Evolutionary conservation across 1,139 yeast genomes (phyloP), one percentile per base, ranked within the genome.

Genomic region (Saccharomycopsis hybrid): DNA sequence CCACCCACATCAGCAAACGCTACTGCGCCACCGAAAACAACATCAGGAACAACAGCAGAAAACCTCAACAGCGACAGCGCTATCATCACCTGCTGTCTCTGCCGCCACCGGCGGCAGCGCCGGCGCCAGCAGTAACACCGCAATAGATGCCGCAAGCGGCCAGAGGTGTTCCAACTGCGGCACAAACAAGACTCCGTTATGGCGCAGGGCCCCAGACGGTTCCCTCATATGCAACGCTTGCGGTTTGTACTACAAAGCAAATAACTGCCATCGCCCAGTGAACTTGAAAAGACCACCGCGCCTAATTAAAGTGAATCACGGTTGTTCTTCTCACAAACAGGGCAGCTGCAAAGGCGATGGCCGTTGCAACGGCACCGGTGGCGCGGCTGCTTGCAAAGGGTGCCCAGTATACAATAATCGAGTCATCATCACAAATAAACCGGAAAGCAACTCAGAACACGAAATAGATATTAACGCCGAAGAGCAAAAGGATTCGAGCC

Each of bases 311-410:
- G 66, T 80, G 2, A 35, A 39, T n/a, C 8, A 64, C 66, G 5
- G 65, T 68, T 36, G 62, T 59, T 29, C 69, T 69, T 31, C 44
- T 54, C 3, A 54, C 43, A 52, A 53, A 47, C 68, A 66, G 37
- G 95, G 95, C 0, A 75, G 85, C 3, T 86, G 95, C 60, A 79
- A 82, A 53, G 95, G 95, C 8, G 87, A 84, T 59, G 95, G 95
- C 3, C 73, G 81, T 55, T 86, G 95, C 64, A 85, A 85, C 60
- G 95, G 95, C 1, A 85, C 92, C 1, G 95, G 95, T 3, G 95
- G 95, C 1, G 69, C 89, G 1, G 75, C 75, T 3, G 88, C 88
- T 1, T 86, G 95, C 63, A 74, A 80, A 56, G 89, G 90, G 3
- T 86, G 95, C 62, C 94, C 95, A 1, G 89, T 92, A 2, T 85